Conservation (phyloP, 192 early-diverging fungal species). For the Phycomyces blakesleeanus region DNA sequence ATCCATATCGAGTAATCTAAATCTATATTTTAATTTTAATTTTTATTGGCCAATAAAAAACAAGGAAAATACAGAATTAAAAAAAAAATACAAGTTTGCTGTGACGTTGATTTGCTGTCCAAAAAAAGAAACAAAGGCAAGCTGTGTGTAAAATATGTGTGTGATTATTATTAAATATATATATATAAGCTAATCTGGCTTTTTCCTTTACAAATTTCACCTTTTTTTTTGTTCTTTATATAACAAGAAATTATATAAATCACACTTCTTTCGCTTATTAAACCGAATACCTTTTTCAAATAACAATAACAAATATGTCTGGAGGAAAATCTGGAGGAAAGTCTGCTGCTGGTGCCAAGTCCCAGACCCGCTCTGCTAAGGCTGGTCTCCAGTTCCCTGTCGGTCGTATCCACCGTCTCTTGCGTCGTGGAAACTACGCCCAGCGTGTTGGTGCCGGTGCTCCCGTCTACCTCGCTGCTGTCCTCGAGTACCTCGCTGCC, state of each 20-base stretch:
- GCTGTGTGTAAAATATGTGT: too few species aligned
- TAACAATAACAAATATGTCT: too few species aligned
- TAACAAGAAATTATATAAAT: slow-evolving; percentile 5
- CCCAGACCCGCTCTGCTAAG: slow-evolving; percentile 69
- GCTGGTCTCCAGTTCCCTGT: slow-evolving; percentile 91
- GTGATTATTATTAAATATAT: too few species aligned
- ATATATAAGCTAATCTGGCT: slow-evolving; percentile 10
- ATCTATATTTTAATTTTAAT: too few species aligned
- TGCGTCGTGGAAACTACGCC: slow-evolving; percentile 20
- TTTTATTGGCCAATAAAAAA: too few species aligned
- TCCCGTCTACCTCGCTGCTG: slow-evolving; percentile 83
- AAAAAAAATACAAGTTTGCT: neutral
- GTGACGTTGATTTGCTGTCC: neutral
- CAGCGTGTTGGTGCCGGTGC: slow-evolving; percentile 82
- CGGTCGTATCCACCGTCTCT: slow-evolving; percentile 44
- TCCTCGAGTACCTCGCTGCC: slow-evolving; percentile 87
- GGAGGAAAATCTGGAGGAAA: slow-evolving; percentile 74
- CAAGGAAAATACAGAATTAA: too few species aligned
- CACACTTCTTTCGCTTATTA: slow-evolving; percentile 22
- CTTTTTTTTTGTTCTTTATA: too few species aligned
- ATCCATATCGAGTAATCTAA: too few species aligned
- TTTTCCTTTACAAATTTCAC: slow-evolving; percentile 2
- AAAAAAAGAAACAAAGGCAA: too few species aligned
- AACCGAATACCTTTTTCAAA: too few species aligned
- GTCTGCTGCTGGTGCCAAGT: slow-evolving; percentile 59